phyloP scores from a whole-genome alignment of 495 filamentous ascomycete genomes.

The Copromyces sp. region DNA sequence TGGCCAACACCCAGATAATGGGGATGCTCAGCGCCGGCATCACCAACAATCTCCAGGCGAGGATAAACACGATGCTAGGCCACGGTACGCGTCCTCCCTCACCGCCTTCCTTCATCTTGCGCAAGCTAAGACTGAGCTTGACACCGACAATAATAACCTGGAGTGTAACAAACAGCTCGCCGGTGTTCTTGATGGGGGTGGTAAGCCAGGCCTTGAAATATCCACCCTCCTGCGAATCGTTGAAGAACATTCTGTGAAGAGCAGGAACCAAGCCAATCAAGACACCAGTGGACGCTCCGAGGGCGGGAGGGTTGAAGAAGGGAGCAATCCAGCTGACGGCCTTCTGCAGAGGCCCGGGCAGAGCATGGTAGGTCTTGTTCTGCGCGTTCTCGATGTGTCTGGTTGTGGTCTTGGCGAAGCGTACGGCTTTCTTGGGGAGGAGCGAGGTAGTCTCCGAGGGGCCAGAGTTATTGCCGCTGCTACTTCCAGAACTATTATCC shows the following conservation, averaged over 20 bases:
- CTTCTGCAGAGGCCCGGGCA: conserved; percentile 27
- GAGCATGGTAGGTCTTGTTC: conserved; percentile 25
- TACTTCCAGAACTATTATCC: not conserved
- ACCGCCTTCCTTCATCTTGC: conserved; percentile 39
- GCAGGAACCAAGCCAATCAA: conserved; percentile 53
- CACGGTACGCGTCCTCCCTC: conserved; percentile 35
- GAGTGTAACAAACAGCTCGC: conserved; percentile 58
- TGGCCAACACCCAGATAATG: conserved; percentile 51
- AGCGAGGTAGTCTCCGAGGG: conserved; percentile 15
- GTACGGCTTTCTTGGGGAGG: conserved; percentile 9
- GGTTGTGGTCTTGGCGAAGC: not conserved
- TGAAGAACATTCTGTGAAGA: conserved; percentile 60
- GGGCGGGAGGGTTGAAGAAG: conserved; percentile 55
- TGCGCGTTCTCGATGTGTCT: conserved; percentile 17
- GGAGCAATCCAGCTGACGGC: conserved; percentile 36
- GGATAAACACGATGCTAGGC: conserved; percentile 41
- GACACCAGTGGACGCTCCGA: conserved; percentile 53
- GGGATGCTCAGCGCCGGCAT: conserved; percentile 40
- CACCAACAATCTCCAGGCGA: conserved; percentile 22
- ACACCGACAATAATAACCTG: conserved; percentile 67
- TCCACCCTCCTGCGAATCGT: conserved; percentile 50
- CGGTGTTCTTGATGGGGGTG: conserved; percentile 52
- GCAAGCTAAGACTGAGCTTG: conserved; percentile 47
- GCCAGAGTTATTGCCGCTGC: not conserved
- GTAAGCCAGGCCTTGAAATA: conserved; percentile 66